Evolutionary conservation across 345 rosid species (phyloP).

Genomic region (Brassica napus): DNA sequence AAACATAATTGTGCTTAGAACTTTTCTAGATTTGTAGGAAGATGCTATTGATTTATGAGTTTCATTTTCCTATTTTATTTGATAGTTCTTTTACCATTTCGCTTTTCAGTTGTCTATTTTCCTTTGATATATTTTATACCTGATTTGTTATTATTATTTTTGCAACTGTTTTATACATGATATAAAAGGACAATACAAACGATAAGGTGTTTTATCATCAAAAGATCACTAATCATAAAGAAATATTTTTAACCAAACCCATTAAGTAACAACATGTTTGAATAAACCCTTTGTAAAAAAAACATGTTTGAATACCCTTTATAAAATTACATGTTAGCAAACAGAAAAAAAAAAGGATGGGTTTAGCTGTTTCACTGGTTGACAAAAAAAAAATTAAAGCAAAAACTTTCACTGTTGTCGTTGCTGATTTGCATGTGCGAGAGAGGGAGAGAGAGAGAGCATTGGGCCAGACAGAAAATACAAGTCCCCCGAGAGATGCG

Average conservation of each 20-base stretch:
- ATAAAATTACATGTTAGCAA: not conserved
- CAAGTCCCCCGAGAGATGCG: conserved; percentile 51
- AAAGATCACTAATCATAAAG: conserved; percentile 16
- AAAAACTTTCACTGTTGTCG: conserved; percentile 34
- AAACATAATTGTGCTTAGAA: not conserved
- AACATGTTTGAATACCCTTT: not conserved
- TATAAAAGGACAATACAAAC: not conserved
- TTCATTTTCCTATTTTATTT: not conserved
- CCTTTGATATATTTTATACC: not conserved
- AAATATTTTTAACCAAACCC: not conserved
- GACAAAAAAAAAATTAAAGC: conserved; percentile 12
- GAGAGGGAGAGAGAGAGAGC: conserved; percentile 21
- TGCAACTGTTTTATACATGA: too few species aligned
- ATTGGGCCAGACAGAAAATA: conserved; percentile 41
- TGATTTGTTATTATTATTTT: not conserved
- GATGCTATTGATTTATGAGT: not conserved
- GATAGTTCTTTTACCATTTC: not conserved
- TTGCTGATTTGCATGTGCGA: conserved; percentile 41
- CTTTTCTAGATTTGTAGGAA: not conserved
- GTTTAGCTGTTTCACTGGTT: conserved; percentile 22
- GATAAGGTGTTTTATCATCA: not conserved
- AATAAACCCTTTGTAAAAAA: too few species aligned
- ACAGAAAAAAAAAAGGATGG: conserved; percentile 6
- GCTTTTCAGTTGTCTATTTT: not conserved
- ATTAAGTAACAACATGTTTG: not conserved